Evolutionary conservation across 2,329 filamentous ascomycete genomes (phyloP).

Genomic region (Fusarium poae): DNA sequence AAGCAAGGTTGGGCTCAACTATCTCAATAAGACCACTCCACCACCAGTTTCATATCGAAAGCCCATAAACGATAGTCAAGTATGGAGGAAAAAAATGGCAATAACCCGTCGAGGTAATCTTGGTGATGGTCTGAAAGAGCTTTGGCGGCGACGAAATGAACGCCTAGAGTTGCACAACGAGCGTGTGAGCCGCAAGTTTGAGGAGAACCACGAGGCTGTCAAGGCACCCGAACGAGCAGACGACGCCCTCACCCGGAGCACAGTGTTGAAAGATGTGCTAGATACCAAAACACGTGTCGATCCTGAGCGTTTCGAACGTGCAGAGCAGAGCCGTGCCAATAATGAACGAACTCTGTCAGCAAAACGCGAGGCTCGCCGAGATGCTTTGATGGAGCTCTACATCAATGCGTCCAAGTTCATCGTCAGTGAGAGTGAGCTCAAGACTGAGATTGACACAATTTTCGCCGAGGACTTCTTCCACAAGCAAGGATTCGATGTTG

Average conservation of each 20-base stretch:
- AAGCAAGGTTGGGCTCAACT: constrained; percentile 72
- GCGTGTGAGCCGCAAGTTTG: constrained; percentile 62
- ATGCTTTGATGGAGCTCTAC: constrained; percentile 88
- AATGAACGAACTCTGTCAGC: constrained; percentile 57
- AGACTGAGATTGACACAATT: constrained; percentile 77
- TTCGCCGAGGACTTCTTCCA: constrained; percentile 75
- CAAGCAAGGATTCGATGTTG: constrained; percentile 51
- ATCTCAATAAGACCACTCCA: constrained; percentile 71
- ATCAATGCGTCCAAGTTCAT: constrained; percentile 91
- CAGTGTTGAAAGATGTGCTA: constrained; percentile 66
- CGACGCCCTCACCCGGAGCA: constrained; percentile 79
- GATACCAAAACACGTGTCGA: constrained; percentile 69
- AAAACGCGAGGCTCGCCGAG: constrained; percentile 71
- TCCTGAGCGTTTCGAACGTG: constrained; percentile 70
- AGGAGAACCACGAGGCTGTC: constrained; percentile 62
- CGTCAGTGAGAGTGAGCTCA: constrained; percentile 81
- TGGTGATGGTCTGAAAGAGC: constrained; percentile 74
- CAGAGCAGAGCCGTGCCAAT: constrained; percentile 60
- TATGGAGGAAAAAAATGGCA: constrained; percentile 82
- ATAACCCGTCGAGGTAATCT: constrained; percentile 78
- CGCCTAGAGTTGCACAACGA: constrained; percentile 53
- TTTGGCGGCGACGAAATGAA: constrained; percentile 74
- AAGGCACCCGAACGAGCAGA: constrained; percentile 78
- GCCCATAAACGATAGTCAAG: constrained; percentile 56
- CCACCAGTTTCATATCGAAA: constrained; percentile 60